Percentiles rank a stretch among this genome's conserved stretches.
Conservation (phyloP, 1,139 yeast genomes). For the Pichia sp. region DNA sequence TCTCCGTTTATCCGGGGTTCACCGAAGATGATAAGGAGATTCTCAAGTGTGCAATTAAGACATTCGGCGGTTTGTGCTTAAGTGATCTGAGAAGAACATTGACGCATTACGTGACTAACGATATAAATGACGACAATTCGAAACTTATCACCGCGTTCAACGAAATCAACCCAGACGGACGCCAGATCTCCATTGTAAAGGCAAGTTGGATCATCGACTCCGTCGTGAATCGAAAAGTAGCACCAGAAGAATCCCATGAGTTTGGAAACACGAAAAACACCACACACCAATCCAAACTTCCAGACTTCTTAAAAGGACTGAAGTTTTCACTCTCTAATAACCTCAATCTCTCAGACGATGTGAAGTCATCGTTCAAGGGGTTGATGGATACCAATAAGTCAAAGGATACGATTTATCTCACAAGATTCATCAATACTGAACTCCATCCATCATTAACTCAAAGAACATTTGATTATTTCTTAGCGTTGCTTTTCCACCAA, state of each 20-base stretch:
- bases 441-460: background rate
- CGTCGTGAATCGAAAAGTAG: conserved; percentile 31
- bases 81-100: conserved; percentile 67
- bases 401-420: background rate
- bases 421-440: background rate
- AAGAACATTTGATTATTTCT: conserved; percentile 14
- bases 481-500: conserved; percentile 8
- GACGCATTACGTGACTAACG: conserved; percentile 71
- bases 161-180: conserved; percentile 34
- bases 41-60: conserved; percentile 49
- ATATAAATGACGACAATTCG: conserved; percentile 47
- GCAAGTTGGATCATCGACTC: conserved; percentile 82
- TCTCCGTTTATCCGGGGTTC: conserved; percentile 57
- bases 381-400: background rate
- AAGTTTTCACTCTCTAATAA: conserved; percentile 5
- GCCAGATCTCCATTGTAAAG: conserved; percentile 54
- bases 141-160: conserved; percentile 39
- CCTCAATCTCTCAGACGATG: conserved; percentile 1
- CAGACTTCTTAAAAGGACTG: background rate
- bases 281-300: background rate
- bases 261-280: background rate
- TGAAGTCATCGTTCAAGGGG: background rate
- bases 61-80: conserved; percentile 73
- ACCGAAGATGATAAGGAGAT: conserved; percentile 58
- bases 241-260: conserved; percentile 26